Evolutionary conservation across 352 stramenopile genomes (phyloP).

Genomic region (Phytopythium litorale): DNA sequence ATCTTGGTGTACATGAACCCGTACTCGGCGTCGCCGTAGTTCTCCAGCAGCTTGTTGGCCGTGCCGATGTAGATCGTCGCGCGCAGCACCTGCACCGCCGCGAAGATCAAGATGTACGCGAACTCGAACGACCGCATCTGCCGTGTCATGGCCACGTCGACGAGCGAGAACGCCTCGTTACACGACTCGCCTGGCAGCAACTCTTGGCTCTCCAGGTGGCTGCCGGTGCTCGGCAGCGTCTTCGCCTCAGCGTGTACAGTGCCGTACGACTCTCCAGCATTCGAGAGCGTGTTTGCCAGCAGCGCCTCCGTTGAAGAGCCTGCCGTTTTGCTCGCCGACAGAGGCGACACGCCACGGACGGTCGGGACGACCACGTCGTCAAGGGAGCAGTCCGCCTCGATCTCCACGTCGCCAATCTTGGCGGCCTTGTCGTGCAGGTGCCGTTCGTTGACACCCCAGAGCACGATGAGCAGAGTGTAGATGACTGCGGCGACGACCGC

Average conservation of each 20-base stretch:
- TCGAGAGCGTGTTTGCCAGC: conserved; percentile 18
- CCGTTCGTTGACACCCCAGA: conserved; percentile 78
- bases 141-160: conserved; percentile 51
- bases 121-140: conserved; percentile 83
- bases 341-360: not conserved
- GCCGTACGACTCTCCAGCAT: conserved; percentile 19
- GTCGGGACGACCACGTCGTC: not conserved
- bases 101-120: conserved; percentile 67
- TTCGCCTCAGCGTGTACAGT: conserved; percentile 16
- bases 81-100: conserved; percentile 68
- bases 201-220: conserved; percentile 12
- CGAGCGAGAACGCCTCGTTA: conserved; percentile 27
- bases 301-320: conserved; percentile 14
- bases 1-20: conserved; percentile 80
- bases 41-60: conserved; percentile 79
- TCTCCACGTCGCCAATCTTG: conserved; percentile 12
- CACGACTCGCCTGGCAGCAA: conserved; percentile 14
- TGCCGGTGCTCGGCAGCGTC: conserved; percentile 15
- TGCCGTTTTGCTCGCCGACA: conserved; percentile 3
- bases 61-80: conserved; percentile 85
- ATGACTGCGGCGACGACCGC: conserved; percentile 35
- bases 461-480: conserved; percentile 58
- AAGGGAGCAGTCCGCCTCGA: conserved; percentile 10
- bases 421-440: conserved; percentile 25
- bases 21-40: conserved; percentile 69